Conservation (phyloP, 306 rosid species). For the Cicer chorassanicum region DNA sequence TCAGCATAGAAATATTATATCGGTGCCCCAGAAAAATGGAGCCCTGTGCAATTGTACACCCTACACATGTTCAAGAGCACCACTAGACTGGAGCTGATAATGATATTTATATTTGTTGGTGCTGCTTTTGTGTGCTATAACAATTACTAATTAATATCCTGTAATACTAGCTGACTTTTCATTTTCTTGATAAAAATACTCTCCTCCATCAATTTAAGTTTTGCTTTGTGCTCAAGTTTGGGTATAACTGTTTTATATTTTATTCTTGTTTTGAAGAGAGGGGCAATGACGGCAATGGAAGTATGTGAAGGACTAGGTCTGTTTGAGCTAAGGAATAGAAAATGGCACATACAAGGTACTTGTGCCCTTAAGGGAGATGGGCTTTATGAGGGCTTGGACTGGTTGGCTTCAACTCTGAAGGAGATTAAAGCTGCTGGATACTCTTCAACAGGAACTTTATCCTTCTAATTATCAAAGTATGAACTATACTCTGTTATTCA, state of each 20-base stretch:
- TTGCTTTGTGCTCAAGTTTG: constrained; percentile 22
- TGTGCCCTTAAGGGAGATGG: constrained; percentile 94
- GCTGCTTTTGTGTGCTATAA: background rate
- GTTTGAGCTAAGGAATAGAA: constrained; percentile 85
- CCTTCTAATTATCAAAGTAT: constrained; percentile 63
- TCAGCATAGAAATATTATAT: too few species aligned
- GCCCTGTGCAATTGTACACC: too few species aligned
- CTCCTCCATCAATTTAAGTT: constrained; percentile 15
- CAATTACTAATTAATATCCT: constrained; percentile 2
- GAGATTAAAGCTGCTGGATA: constrained; percentile 83
- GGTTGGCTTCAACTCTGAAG: constrained; percentile 90
- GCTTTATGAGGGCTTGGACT: constrained; percentile 94
- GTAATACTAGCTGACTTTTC: constrained; percentile 5
- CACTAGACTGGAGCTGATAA: background rate
- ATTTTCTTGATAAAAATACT: constrained; percentile 18
- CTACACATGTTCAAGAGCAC: too few species aligned
- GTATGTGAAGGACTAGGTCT: constrained; percentile 94
- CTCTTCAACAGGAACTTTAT: constrained; percentile 80
- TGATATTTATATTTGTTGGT: background rate
- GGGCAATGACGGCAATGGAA: constrained; percentile 96
- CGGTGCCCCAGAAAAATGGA: too few species aligned
- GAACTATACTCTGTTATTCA: constrained; percentile 27
- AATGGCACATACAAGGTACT: constrained; percentile 98
- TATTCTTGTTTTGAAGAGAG: constrained; percentile 58
- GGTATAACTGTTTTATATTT: constrained; percentile 20